These are phyloP conservation scores for Fusarium siculi DNA, from an alignment of 2,329 filamentous ascomycete species.

Conservation along the genomic window DNA sequence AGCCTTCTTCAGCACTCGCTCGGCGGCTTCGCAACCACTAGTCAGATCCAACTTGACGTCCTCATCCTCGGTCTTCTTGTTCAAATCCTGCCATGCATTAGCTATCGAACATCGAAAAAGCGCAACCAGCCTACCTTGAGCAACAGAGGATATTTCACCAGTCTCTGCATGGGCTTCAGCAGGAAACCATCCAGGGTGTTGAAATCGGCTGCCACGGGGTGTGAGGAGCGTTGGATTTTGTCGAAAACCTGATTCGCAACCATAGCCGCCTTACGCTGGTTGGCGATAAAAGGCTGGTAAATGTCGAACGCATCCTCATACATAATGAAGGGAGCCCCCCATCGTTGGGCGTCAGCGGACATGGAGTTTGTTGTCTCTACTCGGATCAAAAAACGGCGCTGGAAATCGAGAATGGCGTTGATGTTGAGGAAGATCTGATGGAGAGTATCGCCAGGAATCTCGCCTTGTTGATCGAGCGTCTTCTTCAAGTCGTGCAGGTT, in stretches of 20 bases:
- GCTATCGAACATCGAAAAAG: conserved; percentile 9
- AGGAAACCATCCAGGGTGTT: conserved; percentile 92
- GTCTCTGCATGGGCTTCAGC: conserved; percentile 93
- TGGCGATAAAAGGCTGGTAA: conserved; percentile 97
- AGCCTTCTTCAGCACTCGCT: conserved; percentile 82
- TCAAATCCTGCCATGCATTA: conserved; percentile 73
- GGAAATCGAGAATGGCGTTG: conserved; percentile 93
- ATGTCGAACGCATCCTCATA: conserved; percentile 91
- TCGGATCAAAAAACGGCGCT: conserved; percentile 92
- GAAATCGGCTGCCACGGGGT: conserved; percentile 84
- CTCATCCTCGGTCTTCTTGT: conserved; percentile 84
- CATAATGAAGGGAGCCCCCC: conserved; percentile 89
- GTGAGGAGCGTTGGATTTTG: conserved; percentile 81
- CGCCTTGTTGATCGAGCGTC: conserved; percentile 85
- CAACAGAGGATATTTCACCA: conserved; percentile 93
- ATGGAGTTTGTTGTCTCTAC: conserved; percentile 95
- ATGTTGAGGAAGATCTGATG: conserved; percentile 98
- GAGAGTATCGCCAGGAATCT: conserved; percentile 87
- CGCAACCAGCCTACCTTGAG: conserved; percentile 70
- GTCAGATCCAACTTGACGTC: conserved; percentile 77
- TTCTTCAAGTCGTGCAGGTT: conserved; percentile 94
- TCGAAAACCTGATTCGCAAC: conserved; percentile 88
- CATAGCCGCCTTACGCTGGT: conserved; percentile 89
- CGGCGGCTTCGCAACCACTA: conserved; percentile 82
- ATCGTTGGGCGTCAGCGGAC: conserved; percentile 80